Conservation (phyloP, 2,329 filamentous ascomycete species). For the Fusarium beomiforme region DNA sequence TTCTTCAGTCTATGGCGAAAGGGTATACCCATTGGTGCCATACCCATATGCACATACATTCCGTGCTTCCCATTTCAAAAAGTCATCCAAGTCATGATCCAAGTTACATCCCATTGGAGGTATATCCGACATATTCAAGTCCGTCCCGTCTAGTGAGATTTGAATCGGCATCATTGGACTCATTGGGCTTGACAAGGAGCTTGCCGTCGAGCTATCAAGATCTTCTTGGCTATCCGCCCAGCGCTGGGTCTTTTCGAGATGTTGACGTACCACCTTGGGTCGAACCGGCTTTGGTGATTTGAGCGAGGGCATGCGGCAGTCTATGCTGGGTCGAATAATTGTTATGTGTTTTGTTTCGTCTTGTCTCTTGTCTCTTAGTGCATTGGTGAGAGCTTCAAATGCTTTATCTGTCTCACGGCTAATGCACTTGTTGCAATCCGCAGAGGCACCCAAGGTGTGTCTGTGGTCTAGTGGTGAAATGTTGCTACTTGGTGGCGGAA, state of each 20-base stretch:
- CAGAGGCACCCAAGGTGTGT: not conserved
- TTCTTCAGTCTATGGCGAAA: not conserved
- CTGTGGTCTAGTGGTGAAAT: not conserved
- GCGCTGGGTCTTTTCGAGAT: slow-evolving; percentile 1
- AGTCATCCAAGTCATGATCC: slow-evolving; percentile 16
- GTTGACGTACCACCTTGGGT: slow-evolving; percentile 1
- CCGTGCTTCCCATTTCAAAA: slow-evolving; percentile 12
- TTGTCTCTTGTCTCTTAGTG: not conserved
- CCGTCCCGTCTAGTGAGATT: rapidly evolving
- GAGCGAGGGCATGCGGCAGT: not conserved
- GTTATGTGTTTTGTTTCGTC: not conserved
- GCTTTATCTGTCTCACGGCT: slow-evolving; percentile 3
- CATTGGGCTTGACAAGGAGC: not conserved
- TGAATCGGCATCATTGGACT: not conserved
- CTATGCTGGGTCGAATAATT: not conserved
- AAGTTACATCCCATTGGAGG: slow-evolving; percentile 10
- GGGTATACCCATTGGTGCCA: not conserved
- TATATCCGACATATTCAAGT: not conserved
- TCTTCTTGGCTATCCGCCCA: slow-evolving; percentile 11
- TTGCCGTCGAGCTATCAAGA: not conserved
- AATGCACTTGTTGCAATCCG: not conserved
- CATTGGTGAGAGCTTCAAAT: slow-evolving; percentile 6
- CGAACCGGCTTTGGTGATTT: slow-evolving; percentile 15
- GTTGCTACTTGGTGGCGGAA: not conserved
- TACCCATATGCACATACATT: slow-evolving; percentile 22